These are phyloP conservation scores for Suillus cothurnatus DNA, from an alignment of 768 basidiomycete species.

Conservation along the genomic window DNA sequence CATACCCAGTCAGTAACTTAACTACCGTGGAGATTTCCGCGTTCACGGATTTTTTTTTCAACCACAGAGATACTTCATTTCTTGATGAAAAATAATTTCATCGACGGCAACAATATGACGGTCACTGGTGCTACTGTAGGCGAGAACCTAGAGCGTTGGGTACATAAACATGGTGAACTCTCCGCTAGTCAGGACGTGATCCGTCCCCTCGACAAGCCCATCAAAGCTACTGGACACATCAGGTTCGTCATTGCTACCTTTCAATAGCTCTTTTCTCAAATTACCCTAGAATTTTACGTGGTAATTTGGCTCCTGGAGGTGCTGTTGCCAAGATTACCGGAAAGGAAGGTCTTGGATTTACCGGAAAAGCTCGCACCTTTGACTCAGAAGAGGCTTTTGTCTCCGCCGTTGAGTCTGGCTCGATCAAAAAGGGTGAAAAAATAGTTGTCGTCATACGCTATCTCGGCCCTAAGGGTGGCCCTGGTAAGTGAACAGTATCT, in stretches of 20 bases:
- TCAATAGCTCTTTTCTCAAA: constrained; percentile 10
- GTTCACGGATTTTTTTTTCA: neutral
- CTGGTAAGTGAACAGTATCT: constrained; percentile 54
- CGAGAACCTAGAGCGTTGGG: constrained; percentile 93
- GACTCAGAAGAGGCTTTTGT: constrained; percentile 89
- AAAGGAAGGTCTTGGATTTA: constrained; percentile 89
- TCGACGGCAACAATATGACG: constrained; percentile 90
- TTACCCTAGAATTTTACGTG: constrained; percentile 73
- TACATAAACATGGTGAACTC: constrained; percentile 75
- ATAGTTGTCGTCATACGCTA: constrained; percentile 95
- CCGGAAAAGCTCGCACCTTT: constrained; percentile 91
- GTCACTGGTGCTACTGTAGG: constrained; percentile 89
- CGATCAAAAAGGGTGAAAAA: constrained; percentile 94
- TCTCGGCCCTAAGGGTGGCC: constrained; percentile 95
- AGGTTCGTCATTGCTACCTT: constrained; percentile 48
- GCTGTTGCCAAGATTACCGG: constrained; percentile 98
- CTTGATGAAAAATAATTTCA: constrained; percentile 82
- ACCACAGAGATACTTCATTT: constrained; percentile 77
- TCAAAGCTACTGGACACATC: constrained; percentile 89
- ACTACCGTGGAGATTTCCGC: neutral
- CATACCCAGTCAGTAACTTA: constrained; percentile 75
- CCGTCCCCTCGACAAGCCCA: constrained; percentile 82
- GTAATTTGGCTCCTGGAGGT: constrained; percentile 92
- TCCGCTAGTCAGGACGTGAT: constrained; percentile 80
- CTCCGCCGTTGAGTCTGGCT: constrained; percentile 83